phyloP scores from a whole-genome alignment of 176 grass and related monocot species.

The Zea luxurians region DNA sequence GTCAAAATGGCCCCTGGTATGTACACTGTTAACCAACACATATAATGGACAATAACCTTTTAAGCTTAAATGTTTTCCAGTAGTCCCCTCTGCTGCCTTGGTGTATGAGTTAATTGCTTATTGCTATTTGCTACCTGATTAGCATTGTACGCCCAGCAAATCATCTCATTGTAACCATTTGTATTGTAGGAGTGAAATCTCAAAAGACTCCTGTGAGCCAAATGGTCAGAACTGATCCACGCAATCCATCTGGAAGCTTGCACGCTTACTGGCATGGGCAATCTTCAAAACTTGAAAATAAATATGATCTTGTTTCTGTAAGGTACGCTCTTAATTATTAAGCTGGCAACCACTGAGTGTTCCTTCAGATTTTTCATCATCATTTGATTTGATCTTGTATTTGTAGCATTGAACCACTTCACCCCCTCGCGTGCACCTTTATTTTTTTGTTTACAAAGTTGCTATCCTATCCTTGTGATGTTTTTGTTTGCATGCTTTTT shows the following conservation, averaged over 20 bases:
- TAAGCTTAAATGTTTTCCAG: slow-evolving; percentile 14
- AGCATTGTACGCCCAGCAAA: neutral
- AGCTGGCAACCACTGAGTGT: slow-evolving; percentile 6
- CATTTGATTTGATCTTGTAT: slow-evolving; percentile 20
- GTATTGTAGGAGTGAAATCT: slow-evolving; percentile 58
- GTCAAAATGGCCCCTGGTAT: slow-evolving; percentile 57
- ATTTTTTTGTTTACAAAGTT: slow-evolving; percentile 5
- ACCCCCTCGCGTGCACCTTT: neutral
- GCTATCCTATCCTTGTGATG: neutral
- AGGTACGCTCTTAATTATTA: slow-evolving; percentile 52
- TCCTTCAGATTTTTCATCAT: slow-evolving; percentile 15
- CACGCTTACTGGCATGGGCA: slow-evolving; percentile 77
- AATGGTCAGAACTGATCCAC: slow-evolving; percentile 92
- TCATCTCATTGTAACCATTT: slow-evolving; percentile 33
- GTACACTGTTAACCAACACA: slow-evolving; percentile 8
- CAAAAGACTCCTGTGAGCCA: slow-evolving; percentile 74
- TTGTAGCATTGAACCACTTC: neutral
- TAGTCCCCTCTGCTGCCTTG: neutral
- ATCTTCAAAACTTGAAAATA: slow-evolving; percentile 69
- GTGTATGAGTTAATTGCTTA: neutral
- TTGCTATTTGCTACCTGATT: slow-evolving; percentile 17
- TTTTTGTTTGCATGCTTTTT: slow-evolving; percentile 18
- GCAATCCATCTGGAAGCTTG: slow-evolving; percentile 75
- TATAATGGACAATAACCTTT: slow-evolving; percentile 5
- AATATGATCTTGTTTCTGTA: slow-evolving; percentile 69